phyloP scores from a whole-genome alignment of 441 rosid genomes.

The Metrosideros polymorpha region DNA sequence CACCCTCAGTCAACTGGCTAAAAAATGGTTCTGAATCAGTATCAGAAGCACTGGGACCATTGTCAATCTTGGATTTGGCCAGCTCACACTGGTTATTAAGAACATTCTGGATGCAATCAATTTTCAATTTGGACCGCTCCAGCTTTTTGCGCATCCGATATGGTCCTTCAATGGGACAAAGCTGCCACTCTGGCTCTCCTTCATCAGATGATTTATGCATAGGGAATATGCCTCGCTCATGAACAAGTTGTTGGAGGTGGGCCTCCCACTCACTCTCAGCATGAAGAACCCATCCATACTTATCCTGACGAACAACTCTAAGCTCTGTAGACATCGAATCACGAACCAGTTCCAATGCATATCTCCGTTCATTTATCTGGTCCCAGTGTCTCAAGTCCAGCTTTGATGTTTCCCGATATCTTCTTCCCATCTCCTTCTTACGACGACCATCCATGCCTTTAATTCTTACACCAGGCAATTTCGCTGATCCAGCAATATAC shows the following conservation, averaged over 20 bases:
- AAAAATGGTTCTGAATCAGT: slow-evolving; percentile 54
- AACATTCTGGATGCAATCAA: slow-evolving; percentile 85
- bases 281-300: slow-evolving; percentile 99
- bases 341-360: slow-evolving; percentile 92
- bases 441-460: slow-evolving; percentile 97
- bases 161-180: slow-evolving; percentile 99
- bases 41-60: slow-evolving; percentile 52
- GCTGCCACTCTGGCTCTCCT: slow-evolving; percentile 98
- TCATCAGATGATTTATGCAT: slow-evolving; percentile 44
- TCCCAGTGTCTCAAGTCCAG: slow-evolving; percentile 93
- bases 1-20: slow-evolving; percentile 40
- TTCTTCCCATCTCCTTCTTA: slow-evolving; percentile 91
- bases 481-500: slow-evolving; percentile 90
- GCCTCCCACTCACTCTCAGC: slow-evolving; percentile 99
- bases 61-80: slow-evolving; percentile 49
- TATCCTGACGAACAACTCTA: slow-evolving; percentile 99
- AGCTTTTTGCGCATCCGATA: slow-evolving; percentile 99
- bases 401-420: slow-evolving; percentile 75
- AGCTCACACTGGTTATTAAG: slow-evolving; percentile 74
- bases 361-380: slow-evolving; percentile 91
- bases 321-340: slow-evolving; percentile 99
- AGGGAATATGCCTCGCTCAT: slow-evolving; percentile 97
- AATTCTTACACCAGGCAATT: slow-evolving; percentile 98
- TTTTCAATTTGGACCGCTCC: slow-evolving; percentile 77
- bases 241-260: slow-evolving; percentile 98